These are phyloP conservation scores for Lentinula guzmanii DNA, from an alignment of 768 basidiomycete species.

Conservation along the genomic window DNA sequence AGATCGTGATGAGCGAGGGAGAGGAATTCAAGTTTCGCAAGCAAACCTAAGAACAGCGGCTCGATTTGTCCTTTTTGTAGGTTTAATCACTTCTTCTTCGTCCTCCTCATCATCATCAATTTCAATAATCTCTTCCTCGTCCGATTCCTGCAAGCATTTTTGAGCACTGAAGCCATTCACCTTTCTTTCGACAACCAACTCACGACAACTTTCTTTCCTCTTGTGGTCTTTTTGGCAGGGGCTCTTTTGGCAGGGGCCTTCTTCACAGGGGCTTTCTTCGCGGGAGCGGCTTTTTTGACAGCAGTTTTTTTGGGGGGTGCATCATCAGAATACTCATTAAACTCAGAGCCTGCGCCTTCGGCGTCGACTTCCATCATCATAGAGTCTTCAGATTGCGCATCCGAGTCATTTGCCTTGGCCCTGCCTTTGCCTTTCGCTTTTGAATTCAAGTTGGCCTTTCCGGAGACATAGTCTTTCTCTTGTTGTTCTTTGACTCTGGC, in stretches of 20 bases:
- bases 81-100: constrained; percentile 38
- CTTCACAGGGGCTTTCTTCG: constrained; percentile 11
- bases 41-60: constrained; percentile 60
- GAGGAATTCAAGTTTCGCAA: background rate
- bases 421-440: constrained; percentile 50
- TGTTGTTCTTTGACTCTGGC: constrained; percentile 65
- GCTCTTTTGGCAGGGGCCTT: constrained; percentile 20
- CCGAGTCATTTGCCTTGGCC: constrained; percentile 48
- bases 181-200: background rate
- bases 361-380: constrained; percentile 74
- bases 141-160: constrained; percentile 32
- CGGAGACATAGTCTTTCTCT: constrained; percentile 56
- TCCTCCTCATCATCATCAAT: constrained; percentile 44
- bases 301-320: constrained; percentile 31
- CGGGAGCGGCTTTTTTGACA: constrained; percentile 23
- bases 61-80: constrained; percentile 53
- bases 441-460: constrained; percentile 27
- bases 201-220: constrained; percentile 44
- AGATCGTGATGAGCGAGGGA: background rate
- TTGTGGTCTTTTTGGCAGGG: constrained; percentile 33
- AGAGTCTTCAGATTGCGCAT: constrained; percentile 52
- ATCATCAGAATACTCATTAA: constrained; percentile 43
- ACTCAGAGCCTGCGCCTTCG: constrained; percentile 33
- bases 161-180: background rate
- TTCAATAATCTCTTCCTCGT: constrained; percentile 47